phyloP scores from a whole-genome alignment of 23 red algal species.

The Chondrus crispus region DNA sequence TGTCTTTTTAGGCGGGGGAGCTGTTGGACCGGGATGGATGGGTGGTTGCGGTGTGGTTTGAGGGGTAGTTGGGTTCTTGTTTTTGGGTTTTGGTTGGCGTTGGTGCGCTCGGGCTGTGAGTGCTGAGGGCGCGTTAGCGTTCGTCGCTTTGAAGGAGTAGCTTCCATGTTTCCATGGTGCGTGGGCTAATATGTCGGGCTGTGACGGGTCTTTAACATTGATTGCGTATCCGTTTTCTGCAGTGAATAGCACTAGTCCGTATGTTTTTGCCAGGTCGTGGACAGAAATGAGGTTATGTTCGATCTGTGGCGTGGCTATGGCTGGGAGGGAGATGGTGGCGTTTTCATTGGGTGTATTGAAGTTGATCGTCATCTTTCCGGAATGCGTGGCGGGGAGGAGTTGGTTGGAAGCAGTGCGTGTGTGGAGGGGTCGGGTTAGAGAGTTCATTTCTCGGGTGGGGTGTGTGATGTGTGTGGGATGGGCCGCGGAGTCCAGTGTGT shows the following conservation, averaged over 20 bases:
- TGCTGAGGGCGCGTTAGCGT: no score
- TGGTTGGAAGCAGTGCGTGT: background rate
- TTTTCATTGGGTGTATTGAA: no score
- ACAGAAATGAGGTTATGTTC: background rate
- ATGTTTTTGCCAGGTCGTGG: background rate
- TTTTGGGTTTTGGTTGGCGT: no score
- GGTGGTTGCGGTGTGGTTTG: no score
- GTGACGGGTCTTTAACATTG: background rate
- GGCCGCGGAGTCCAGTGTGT: background rate
- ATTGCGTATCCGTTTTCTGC: background rate
- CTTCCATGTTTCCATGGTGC: no score
- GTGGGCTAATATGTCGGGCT: no score
- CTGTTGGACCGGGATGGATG: no score
- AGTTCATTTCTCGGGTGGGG: background rate
- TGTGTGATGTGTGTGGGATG: background rate
- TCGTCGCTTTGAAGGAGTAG: no score
- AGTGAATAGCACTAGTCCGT: background rate
- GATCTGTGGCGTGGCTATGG: background rate
- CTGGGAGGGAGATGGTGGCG: background rate
- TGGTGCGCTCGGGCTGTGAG: no score
- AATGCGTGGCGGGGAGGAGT: background rate
- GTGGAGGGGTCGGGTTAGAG: background rate
- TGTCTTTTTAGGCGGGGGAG: no score
- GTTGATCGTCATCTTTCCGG: background rate
- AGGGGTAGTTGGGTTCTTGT: no score